phyloP scores from a whole-genome alignment of 2,329 filamentous ascomycete genomes.

The Cladosporium sp. region DNA sequence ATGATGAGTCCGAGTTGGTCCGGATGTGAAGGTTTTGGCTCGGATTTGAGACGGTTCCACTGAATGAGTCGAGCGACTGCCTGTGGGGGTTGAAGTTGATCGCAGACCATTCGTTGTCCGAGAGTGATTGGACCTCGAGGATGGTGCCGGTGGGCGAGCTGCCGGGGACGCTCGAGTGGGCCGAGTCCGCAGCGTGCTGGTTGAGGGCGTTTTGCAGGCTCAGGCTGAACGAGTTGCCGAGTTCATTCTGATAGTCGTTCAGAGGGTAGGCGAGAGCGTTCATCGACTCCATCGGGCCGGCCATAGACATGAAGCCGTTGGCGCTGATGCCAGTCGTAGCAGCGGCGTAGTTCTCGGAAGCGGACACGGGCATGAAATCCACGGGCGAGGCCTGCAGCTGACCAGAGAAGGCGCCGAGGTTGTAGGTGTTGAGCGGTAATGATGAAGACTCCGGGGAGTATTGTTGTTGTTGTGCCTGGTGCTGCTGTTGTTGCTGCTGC shows the following conservation, averaged over 20 bases:
- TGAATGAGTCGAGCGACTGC: conserved; percentile 60
- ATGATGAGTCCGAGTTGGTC: conserved; percentile 78
- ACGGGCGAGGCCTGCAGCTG: conserved; percentile 42
- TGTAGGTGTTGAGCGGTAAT: conserved; percentile 29
- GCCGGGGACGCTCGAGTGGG: conserved; percentile 36
- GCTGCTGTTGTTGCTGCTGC: conserved; percentile 11
- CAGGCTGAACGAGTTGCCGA: conserved; percentile 45
- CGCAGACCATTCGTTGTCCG: conserved; percentile 83
- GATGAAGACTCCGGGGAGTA: conserved; percentile 19
- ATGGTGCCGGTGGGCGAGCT: conserved; percentile 74
- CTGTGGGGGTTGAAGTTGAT: conserved; percentile 42
- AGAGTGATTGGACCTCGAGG: conserved; percentile 79
- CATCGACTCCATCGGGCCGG: conserved; percentile 40
- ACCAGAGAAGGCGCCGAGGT: conserved; percentile 32
- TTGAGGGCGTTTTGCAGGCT: conserved; percentile 42
- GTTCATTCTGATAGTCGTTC: conserved; percentile 67
- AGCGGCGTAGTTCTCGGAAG: conserved; percentile 30
- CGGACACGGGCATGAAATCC: conserved; percentile 40
- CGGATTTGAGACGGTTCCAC: conserved; percentile 76
- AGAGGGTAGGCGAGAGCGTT: conserved; percentile 37
- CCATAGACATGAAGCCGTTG: conserved; percentile 35
- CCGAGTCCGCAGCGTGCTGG: conserved; percentile 35
- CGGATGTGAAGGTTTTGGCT: conserved; percentile 83
- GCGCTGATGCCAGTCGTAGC: conserved; percentile 38
- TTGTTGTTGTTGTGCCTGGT: conserved; percentile 18